Evolutionary conservation across 2,329 filamentous ascomycete genomes (phyloP).

Genomic region (Botrytis cinerea): DNA sequence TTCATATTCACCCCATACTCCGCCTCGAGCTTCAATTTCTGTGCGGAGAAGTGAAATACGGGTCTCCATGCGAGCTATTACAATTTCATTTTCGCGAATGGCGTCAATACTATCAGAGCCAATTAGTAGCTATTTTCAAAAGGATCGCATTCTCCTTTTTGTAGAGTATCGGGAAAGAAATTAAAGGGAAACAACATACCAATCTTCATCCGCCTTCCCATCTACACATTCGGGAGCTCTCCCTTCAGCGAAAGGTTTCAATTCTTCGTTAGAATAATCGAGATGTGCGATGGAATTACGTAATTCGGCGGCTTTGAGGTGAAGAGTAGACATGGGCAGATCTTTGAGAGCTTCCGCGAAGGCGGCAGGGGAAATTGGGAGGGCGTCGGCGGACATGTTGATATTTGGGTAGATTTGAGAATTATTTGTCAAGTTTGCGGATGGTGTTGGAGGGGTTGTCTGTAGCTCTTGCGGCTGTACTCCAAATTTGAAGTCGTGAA

Average conservation of each 20-base stretch:
- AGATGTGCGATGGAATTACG: slow-evolving; percentile 75
- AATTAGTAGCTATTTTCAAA: slow-evolving; percentile 67
- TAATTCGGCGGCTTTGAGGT: slow-evolving; percentile 74
- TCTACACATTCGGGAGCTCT: slow-evolving; percentile 29
- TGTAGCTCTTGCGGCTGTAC: neutral
- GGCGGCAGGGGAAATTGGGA: slow-evolving; percentile 61
- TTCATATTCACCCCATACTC: slow-evolving; percentile 59
- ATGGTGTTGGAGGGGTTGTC: slow-evolving; percentile 2
- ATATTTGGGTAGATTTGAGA: neutral
- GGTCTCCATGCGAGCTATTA: slow-evolving; percentile 69
- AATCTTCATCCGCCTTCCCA: slow-evolving; percentile 63
- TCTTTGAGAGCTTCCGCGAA: slow-evolving; percentile 69
- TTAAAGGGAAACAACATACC: slow-evolving; percentile 39
- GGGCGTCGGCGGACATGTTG: slow-evolving; percentile 61
- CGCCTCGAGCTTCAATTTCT: slow-evolving; percentile 61
- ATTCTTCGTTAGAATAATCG: slow-evolving; percentile 71
- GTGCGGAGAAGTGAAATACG: slow-evolving; percentile 62
- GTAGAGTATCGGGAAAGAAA: slow-evolving; percentile 39
- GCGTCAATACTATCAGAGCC: slow-evolving; percentile 65
- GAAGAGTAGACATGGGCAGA: slow-evolving; percentile 63
- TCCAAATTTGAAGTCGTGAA: neutral
- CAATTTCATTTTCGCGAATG: slow-evolving; percentile 69
- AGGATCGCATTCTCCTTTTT: slow-evolving; percentile 72
- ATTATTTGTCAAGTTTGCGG: neutral
- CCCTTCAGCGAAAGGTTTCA: slow-evolving; percentile 64